Evolutionary conservation across 331 rosid species (phyloP), one percentile per base, ranked within the genome.

Genomic region (Dryas integrifolia): DNA sequence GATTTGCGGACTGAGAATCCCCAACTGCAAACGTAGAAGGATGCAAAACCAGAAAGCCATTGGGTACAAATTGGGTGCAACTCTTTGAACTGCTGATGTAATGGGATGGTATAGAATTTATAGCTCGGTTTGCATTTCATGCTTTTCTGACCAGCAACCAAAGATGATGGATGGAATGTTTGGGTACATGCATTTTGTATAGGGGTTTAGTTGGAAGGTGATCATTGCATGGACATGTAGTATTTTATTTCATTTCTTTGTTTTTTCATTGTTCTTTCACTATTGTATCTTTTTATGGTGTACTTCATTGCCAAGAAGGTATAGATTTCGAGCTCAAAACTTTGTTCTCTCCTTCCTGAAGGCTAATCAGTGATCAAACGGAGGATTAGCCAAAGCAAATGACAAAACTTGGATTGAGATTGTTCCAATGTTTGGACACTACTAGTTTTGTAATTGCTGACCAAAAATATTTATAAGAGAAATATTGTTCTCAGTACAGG

Each of bases 31-130:
- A 69, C 43, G 76, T 6, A 85, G 60, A 59, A 84, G 73, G 58
- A 79, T 41, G 49, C 76, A 47, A 81, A 84, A 69, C 90, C 85
- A 78, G 68, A 74, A 67, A 74, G 88, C 85, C 91, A 86, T 86
- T 53, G 14, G 57, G 65, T 64, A 73, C 21, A 40, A 21, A 68
- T 30, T 59, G 21, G 11, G 11, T 24, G n/a, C 11, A 18, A 58
- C 24, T 59, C 14, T 4, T 40, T 16, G 46, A 55, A 9, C 24
- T 4, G 45, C 64, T 41, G 2, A 8, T n/a, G 16, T 39, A 49
- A 7, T 30, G 45, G 65, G 65, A 3, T 35, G 65, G 2, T 59
- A 12, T 59, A 30, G 35, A 61, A 4, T 55, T 18, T 41, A 70
- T 21, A 7, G 41, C 9, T 7, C 41, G 46, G 52, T 53, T 8